Evolutionary conservation across 1,139 yeast species (phyloP).

Genomic region (Spathaspora sp.): DNA sequence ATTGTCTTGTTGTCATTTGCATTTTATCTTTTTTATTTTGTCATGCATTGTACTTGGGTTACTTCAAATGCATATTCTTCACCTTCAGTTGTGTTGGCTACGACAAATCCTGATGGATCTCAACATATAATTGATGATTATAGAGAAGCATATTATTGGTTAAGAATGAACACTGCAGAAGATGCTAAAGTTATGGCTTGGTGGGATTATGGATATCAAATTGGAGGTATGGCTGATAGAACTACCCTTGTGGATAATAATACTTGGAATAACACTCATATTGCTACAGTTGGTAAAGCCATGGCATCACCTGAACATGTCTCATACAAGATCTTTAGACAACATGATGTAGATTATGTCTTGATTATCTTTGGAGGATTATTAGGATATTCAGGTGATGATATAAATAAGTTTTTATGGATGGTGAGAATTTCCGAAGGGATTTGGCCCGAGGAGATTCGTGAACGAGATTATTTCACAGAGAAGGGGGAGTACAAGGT

Average conservation of each 20-base stretch:
- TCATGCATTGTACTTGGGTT: conserved; percentile 96
- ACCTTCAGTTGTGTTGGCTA: conserved; percentile 94
- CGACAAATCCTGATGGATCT: conserved; percentile 82
- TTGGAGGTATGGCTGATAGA: conserved; percentile 99
- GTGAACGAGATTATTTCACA: conserved; percentile 82
- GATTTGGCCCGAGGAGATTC: conserved; percentile 97
- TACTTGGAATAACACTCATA: conserved; percentile 99
- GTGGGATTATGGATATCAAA: conserved; percentile 99
- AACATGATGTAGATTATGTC: conserved; percentile 94
- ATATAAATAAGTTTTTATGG: conserved; percentile 95
- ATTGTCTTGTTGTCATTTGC: conserved; percentile 70
- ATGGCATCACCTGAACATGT: conserved; percentile 89
- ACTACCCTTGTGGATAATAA: conserved; percentile 98
- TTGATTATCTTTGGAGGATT: conserved; percentile 93
- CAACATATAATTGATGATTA: conserved; percentile 88
- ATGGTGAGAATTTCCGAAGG: conserved; percentile 99
- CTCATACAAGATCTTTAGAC: conserved; percentile 82
- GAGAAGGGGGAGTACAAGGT: conserved; percentile 84
- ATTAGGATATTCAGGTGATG: conserved; percentile 94
- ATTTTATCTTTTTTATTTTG: conserved; percentile 78
- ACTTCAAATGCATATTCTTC: conserved; percentile 95
- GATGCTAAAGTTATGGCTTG: conserved; percentile 97
- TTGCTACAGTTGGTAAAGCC: conserved; percentile 99
- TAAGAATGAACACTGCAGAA: conserved; percentile 95
- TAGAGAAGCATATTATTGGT: conserved; percentile 99